Evolutionary conservation across 1,139 yeast genomes (phyloP).

Genomic region (Geotrichum phurueaensis): DNA sequence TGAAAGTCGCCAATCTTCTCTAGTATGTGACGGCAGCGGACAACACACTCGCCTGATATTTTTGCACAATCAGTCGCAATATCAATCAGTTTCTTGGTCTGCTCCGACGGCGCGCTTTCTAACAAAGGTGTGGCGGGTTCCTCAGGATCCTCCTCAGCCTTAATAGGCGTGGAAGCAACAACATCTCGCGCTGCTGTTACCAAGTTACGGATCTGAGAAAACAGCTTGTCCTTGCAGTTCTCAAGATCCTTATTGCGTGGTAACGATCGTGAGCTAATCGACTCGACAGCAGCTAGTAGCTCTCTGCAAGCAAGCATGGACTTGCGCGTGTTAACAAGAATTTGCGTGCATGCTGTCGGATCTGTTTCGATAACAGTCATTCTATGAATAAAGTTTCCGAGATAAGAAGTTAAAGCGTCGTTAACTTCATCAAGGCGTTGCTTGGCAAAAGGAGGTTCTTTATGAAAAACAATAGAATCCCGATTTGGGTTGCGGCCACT

Average conservation of each 20-base stretch:
- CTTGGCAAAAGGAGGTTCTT: constrained; percentile 60
- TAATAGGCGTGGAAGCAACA: constrained; percentile 19
- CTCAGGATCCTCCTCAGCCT: constrained; percentile 17
- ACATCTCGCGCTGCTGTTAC: constrained; percentile 27
- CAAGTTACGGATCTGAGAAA: constrained; percentile 33
- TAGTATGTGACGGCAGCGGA: constrained; percentile 44
- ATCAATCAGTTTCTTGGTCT: constrained; percentile 16
- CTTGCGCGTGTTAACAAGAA: constrained; percentile 37
- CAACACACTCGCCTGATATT: constrained; percentile 39
- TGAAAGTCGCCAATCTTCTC: constrained; percentile 68
- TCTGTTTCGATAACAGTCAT: constrained; percentile 29
- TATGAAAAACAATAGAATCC: constrained; percentile 31
- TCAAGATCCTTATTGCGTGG: constrained; percentile 34
- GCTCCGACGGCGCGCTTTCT: constrained; percentile 9
- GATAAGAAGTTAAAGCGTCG: constrained; percentile 60
- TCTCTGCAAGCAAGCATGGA: constrained; percentile 41
- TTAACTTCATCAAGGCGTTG: constrained; percentile 70
- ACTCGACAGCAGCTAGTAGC: constrained; percentile 37
- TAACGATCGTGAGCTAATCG: constrained; percentile 29
- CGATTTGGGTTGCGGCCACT: constrained; percentile 19
- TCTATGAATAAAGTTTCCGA: constrained; percentile 44
- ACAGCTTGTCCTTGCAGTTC: constrained; percentile 35
- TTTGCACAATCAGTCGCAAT: constrained; percentile 34
- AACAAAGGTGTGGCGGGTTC: neutral
- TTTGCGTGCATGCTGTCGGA: constrained; percentile 34